Evolutionary conservation across 2,329 filamentous ascomycete genomes (phyloP), one percentile per base, ranked within the genome.

Genomic region (Bipolaris zeicola): DNA sequence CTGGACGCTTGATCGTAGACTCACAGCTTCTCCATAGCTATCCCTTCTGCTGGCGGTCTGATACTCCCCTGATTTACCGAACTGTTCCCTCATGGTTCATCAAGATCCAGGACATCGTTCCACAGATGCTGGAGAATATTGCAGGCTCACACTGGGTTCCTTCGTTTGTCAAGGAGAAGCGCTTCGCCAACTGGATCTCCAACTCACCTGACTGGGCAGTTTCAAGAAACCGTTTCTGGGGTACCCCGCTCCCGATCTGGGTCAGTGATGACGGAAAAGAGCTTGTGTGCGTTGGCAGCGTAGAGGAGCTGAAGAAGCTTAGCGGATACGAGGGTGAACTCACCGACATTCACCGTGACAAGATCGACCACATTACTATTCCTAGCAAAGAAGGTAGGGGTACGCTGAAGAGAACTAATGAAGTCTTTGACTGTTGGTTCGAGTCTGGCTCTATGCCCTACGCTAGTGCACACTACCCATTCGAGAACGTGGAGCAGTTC

Each of bases 381-480:
- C 93, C 93, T 1, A 96, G 91, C 73, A 90, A 91, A 77, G 84
- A 89, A 78, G 93, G 93, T 65, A 96, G 94, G 72, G 93, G 92
- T 18, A 82, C 84, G n/a, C 80, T 97, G 60, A 88, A 84, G 68
- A 88, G 93, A 65, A 84, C 95, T 8, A 88, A 92, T 49, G 92
- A 96, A 74, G 91, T 97, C 4, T 96, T 97, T 67, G 93, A 97
- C 78, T 97, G 93, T 74, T 97, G 93, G 92, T 96, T 96, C 62
- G 93, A 97, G 77, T 96, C 92, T 41, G 93, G 93, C 58, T 93
- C 90, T 72, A 97, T 97, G 93, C 93, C 93, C 2, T 97, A 96
- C 72, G 90, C 91, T 39, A 92, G 89, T 64, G 87, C 90, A 61
- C 93, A 97, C 75, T 97, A 96, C 72, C 93, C 93, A 6, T 97